Evolutionary conservation across 768 basidiomycete species (phyloP), one percentile per base, ranked within the genome.

Genomic region (Suillus discolor): DNA sequence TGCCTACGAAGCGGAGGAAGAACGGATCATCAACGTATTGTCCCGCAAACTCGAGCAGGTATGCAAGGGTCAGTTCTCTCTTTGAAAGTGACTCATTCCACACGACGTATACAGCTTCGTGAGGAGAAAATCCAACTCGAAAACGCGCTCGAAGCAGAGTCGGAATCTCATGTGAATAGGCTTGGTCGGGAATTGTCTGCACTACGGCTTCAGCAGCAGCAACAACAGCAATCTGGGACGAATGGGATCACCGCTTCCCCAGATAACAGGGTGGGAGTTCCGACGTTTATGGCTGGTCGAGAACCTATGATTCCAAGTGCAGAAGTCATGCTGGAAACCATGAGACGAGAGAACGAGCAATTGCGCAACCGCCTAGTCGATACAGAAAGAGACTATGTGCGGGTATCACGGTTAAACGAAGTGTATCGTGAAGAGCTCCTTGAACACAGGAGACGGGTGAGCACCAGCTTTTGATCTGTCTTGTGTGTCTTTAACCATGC

Each of bases 1-100:
- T 76, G 90, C 90, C 25, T 94, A 93, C 75, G 93, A 94, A 71
- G 93, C 93, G 13, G 93, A 95, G 77, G 92, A 95, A 77, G 93
- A 95, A 74, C 87, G 92, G 54, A 93, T 95, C 63, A 90, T 93
- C 69, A 94, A 93, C 66, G 82, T 91, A 8, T 79, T 95, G 63
- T 93, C 90, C 34, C 83, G 92, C 70, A 95, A 94, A 75, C 81
- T 95, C 61, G 92, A 94, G 79, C 85, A 91, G 88, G 93, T 91
- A 65, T 62, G 25, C 28, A 61, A 57, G 51, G 6, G 44, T 20
- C 38, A 55, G 61, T 69, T 44, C 39, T 53, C 34, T 42, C n/a
- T 55, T 23, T 36, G 20, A 53, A 42, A 51, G 66, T 57, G 36
- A 59, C 49, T 47, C 25, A 47, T 57, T 44, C 55, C 57, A 55